phyloP scores from a whole-genome alignment of 1,284 basidiomycete genomes.

The Thecaphora thlaspeos region DNA sequence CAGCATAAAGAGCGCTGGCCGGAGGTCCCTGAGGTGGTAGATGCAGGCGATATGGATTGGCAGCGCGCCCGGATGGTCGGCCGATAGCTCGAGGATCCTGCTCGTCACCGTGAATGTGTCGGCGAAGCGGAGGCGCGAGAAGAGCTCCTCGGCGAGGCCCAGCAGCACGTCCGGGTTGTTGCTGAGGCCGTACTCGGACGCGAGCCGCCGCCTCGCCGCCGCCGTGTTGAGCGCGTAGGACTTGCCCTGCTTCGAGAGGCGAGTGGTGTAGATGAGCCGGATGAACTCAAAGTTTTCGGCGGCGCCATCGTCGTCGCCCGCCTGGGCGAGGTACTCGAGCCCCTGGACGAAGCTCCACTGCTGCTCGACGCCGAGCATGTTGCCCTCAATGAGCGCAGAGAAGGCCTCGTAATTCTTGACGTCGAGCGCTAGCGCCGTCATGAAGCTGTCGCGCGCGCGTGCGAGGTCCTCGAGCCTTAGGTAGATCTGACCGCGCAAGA shows the following conservation, averaged over 20 bases:
- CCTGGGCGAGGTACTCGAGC: constrained; percentile 76
- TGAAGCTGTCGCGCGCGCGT: constrained; percentile 85
- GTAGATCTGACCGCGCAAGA: constrained; percentile 87
- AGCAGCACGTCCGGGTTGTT: constrained; percentile 90
- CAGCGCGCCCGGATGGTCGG: constrained; percentile 61
- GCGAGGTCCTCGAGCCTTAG: constrained; percentile 85
- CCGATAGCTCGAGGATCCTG: constrained; percentile 41
- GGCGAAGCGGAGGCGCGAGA: constrained; percentile 82
- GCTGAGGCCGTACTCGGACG: constrained; percentile 66
- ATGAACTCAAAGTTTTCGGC: constrained; percentile 82
- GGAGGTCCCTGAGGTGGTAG: constrained; percentile 86
- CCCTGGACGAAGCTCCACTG: constrained; percentile 91
- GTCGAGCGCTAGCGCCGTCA: constrained; percentile 89
- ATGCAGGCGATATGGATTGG: constrained; percentile 95
- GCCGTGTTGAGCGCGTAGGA: constrained; percentile 8
- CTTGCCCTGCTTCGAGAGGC: constrained; percentile 71
- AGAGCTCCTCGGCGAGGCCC: constrained; percentile 86
- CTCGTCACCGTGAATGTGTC: constrained; percentile 85
- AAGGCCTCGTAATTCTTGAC: constrained; percentile 98
- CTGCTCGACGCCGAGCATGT: constrained; percentile 61
- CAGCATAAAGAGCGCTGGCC: constrained; percentile 88
- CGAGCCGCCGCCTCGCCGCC: constrained; percentile 65
- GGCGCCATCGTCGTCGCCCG: constrained; percentile 61
- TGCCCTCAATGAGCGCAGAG: constrained; percentile 80
- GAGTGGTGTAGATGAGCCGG: constrained; percentile 83